Base-by-base conservation (phyloP, 2,329 filamentous ascomycete species). In the Alternaria arborescens region DNA sequence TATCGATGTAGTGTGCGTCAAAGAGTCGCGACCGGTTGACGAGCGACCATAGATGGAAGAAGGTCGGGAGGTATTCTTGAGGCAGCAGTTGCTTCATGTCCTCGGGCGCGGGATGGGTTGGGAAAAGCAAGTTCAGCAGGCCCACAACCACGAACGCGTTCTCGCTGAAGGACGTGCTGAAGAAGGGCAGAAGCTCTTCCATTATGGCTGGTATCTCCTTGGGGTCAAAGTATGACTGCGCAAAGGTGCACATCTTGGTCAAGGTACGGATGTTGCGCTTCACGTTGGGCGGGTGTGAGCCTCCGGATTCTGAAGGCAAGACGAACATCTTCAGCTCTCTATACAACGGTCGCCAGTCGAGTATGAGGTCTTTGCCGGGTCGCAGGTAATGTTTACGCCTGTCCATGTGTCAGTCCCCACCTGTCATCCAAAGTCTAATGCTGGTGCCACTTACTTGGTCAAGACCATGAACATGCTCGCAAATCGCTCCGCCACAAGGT, bases 371-470 rank as follows among this genome's bases (percentile, higher is more conserved):
- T 67, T 93, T 92, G 58, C 91, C 89, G 1, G 94, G 93, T 68
- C 92, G 93, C 34, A 99, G 86, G 78, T 98, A 98, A 80, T 98
- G 94, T 77, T 96, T 97, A 76, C 94, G 94, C 81, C 93, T 95
- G 61, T 62, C 41, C 58, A 62, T 64, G 53, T 74, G 77, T 77
- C 64, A 77, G 72, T 60, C n/a, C 14, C 16, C 76, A 30, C 22
- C 26, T 34, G 32, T 46, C 26, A 51, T n/a, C 3, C 46, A 41
- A 30, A 40, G 22, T 53, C 47, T 34, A 40, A 52, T 54, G 28
- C 4, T 8, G 38, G 56, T 38, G 24, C 22, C 42, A 82, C 89
- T 79, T 82, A 95, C 93, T 95, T 96, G n/a, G 94, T 97, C 70
- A 99, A 82, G 11, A 92, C 89, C 79, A 97, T 91, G 74, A 98